A percentile compares a stretch with the other conserved stretches of the same genome.
Conservation (phyloP, 495 filamentous ascomycete species). For the Tuber umbilicatum region DNA sequence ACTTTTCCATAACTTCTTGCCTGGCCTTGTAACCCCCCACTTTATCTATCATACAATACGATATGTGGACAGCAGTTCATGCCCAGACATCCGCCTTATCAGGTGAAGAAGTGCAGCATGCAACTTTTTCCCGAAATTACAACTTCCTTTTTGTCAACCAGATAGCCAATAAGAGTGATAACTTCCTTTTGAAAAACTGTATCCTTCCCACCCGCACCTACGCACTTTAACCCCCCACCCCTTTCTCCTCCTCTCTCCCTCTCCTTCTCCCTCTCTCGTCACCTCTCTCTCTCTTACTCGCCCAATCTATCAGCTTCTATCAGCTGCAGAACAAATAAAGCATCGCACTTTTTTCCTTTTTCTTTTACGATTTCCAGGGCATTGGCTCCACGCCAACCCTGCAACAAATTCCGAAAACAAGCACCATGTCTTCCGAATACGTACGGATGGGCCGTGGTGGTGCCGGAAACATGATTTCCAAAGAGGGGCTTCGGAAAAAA, state of each 20-base stretch:
- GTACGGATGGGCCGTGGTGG: slow-evolving; percentile 39
- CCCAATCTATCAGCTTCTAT: neutral
- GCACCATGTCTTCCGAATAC: slow-evolving; percentile 32
- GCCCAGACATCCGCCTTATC: slow-evolving; percentile 3
- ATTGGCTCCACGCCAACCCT: neutral
- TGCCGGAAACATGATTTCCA: slow-evolving; percentile 38
- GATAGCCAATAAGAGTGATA: neutral
- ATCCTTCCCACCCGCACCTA: neutral
- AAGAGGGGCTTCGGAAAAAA: slow-evolving; percentile 37
- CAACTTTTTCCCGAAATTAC: slow-evolving; percentile 1
- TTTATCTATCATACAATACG: neutral
- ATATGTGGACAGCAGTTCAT: neutral
- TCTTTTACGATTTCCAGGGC: neutral
- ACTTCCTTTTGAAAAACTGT: neutral
- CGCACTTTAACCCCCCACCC: neutral
- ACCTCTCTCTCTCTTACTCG: neutral
- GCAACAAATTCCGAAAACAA: slow-evolving; percentile 5
- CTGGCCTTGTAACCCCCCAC: neutral
- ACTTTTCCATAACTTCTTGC: neutral
- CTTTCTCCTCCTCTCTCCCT: neutral
- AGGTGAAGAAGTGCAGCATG: neutral
- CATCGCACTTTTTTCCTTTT: neutral
- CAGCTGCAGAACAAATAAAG: neutral
- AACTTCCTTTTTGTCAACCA: slow-evolving; percentile 3
- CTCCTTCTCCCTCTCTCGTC: neutral